Percentiles rank a stretch among this genome's conserved stretches.
These are phyloP conservation scores for Syncephalastrum sp. DNA, from an alignment of 371 early-diverging fungal genomes.

Conservation along the genomic window DNA sequence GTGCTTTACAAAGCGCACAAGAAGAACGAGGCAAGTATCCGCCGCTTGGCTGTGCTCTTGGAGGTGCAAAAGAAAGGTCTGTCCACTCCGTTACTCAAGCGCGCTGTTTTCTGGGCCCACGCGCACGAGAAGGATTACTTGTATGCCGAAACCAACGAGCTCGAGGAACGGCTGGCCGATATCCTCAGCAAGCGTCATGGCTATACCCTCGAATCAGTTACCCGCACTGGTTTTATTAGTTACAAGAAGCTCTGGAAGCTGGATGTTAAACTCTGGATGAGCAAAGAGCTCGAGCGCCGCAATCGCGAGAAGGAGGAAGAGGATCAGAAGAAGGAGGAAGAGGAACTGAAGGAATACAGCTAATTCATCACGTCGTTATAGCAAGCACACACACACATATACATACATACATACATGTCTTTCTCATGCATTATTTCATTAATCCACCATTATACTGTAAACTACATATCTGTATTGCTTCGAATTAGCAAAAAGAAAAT, in stretches of 20 bases:
- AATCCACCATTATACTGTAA: too few species aligned
- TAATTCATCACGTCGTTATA: neutral
- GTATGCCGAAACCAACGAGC: constrained; percentile 46
- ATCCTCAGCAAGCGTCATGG: constrained; percentile 44
- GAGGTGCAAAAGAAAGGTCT: constrained; percentile 49
- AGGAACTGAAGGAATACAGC: constrained; percentile 37
- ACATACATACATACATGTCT: too few species aligned
- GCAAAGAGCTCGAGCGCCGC: constrained; percentile 29
- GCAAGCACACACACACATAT: neutral
- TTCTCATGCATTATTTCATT: too few species aligned
- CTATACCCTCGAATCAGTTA: constrained; percentile 28
- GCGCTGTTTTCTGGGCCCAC: constrained; percentile 52
- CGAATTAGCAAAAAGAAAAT: too few species aligned
- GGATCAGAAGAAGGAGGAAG: constrained; percentile 32
- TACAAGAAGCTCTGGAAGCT: constrained; percentile 32
- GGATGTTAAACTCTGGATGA: constrained; percentile 52
- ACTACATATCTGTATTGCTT: too few species aligned
- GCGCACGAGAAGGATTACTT: constrained; percentile 43
- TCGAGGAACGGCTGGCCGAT: constrained; percentile 26
- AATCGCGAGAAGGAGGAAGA: constrained; percentile 22
- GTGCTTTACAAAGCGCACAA: constrained; percentile 37
- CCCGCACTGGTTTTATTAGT: constrained; percentile 25
- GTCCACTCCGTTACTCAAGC: constrained; percentile 42
- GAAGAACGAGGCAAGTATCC: constrained; percentile 42
- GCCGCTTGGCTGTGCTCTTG: constrained; percentile 42